Base-by-base conservation (phyloP, 495 filamentous ascomycete species). In the Platismatia glauca region DNA sequence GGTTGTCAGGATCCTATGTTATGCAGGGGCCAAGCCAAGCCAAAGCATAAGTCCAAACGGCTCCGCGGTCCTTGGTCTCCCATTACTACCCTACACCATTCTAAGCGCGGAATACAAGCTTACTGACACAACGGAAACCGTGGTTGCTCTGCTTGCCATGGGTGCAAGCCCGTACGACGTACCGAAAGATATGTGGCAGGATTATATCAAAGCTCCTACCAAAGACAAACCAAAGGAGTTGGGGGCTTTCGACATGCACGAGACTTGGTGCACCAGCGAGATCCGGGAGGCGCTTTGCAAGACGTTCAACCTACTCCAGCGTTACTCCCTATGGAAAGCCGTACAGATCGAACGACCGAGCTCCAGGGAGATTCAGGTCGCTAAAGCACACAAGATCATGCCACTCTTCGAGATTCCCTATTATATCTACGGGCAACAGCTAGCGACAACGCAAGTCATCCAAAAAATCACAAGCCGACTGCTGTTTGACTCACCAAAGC, bases 391-490 rank as follows among this genome's bases (percentile, higher is more conserved):
- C 50, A 71, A 68, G 16, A 70, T 72, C 16, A 66, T 68, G n/a
- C 61, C 68, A 1, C 61, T 83, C 1, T 64, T 81, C 41, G 75
- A 73, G 13, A 64, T 78, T 8, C 71, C 72, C 9, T 79, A 81
- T 59, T 77, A 75, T 57, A 62, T 82, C 0, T 71, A 82, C 43
- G 76, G 78, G 5, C 80, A 83, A 63, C 67, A 65, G 2, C 60
- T 69, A 4, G 79, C 79, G 4, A 70, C 74, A 0, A 67, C 67
- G 1, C 57, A 64, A 24, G 64, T 82, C 0, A 37, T 72, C 27
- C 55, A 67, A n/a, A 73, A 68, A 29, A 43, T 80, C 16, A 65
- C 76, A 5, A 67, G 57, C 15, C 71, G 75, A 53, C 43, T 74
- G 16, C 35, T 59, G 4, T 55, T 46, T 24, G n/a, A 67, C 5